These are phyloP conservation scores for Chara braunii DNA, from an alignment of 139 green algal species.

Conservation along the genomic window DNA sequence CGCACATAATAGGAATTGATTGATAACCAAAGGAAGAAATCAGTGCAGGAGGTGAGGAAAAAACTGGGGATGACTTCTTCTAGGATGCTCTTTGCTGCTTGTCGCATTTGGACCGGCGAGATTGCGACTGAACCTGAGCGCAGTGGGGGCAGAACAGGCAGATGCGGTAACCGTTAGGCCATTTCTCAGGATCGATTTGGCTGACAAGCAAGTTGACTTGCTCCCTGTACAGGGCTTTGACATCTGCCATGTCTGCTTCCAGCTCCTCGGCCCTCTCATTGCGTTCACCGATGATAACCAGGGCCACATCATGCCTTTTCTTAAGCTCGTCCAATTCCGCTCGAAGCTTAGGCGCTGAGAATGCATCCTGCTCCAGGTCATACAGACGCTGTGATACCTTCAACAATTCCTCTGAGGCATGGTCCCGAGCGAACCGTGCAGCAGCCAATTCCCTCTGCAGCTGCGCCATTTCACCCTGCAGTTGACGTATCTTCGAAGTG, in stretches of 20 bases:
- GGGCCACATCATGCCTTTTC: constrained; percentile 39
- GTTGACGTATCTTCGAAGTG: constrained; percentile 8
- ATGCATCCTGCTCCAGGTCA: not conserved
- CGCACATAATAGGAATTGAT: too few relatives aligned
- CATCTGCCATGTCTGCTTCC: constrained; percentile 34
- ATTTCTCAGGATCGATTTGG: constrained; percentile 33
- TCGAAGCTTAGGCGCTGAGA: not conserved
- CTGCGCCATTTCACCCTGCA: constrained; percentile 24
- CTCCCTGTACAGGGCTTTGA: constrained; percentile 40
- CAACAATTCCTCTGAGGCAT: constrained; percentile 23
- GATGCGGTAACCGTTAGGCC: constrained; percentile 37
- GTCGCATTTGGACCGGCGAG: too few relatives aligned
- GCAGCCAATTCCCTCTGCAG: constrained; percentile 25
- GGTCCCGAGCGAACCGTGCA: constrained; percentile 4
- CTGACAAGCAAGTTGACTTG: constrained; percentile 30
- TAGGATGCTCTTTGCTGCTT: too few relatives aligned
- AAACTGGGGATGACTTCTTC: too few relatives aligned
- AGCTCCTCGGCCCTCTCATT: constrained; percentile 42
- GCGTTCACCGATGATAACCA: constrained; percentile 41
- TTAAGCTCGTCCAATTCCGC: constrained; percentile 17
- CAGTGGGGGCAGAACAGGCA: constrained; percentile 43
- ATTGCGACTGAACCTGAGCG: constrained; percentile 18
- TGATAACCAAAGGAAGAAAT: too few relatives aligned
- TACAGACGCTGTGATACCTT: constrained; percentile 15
- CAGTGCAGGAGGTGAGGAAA: too few relatives aligned